A percentile compares a stretch with the other conserved stretches of the same genome.
These are phyloP conservation scores for Phalaenopsis aphrodite DNA, from an alignment of 106 monocot species.

Conservation along the genomic window DNA sequence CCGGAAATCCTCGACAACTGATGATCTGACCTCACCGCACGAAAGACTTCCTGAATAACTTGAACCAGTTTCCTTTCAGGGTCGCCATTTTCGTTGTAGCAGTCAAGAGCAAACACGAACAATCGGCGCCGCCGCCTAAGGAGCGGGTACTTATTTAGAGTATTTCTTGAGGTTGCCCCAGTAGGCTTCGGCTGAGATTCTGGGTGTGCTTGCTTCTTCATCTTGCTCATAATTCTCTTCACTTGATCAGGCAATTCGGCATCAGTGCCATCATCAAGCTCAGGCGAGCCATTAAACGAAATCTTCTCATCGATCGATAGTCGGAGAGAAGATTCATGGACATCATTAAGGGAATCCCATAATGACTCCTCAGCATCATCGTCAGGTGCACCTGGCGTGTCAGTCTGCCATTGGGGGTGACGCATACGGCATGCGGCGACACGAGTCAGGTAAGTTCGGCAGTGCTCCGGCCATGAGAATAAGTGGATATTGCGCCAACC, in stretches of 20 bases:
- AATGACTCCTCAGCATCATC: slow-evolving; percentile 51
- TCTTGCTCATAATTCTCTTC: slow-evolving; percentile 58
- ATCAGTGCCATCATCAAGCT: slow-evolving; percentile 21
- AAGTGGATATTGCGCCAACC: slow-evolving; percentile 88
- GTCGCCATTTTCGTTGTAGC: slow-evolving; percentile 51
- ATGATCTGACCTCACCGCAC: slow-evolving; percentile 58
- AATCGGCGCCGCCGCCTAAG: slow-evolving; percentile 63
- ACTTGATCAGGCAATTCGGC: slow-evolving; percentile 68
- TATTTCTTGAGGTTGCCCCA: slow-evolving; percentile 6
- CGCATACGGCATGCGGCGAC: slow-evolving; percentile 85
- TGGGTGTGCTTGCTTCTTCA: slow-evolving; percentile 32
- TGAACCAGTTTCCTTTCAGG: slow-evolving; percentile 69
- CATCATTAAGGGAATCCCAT: slow-evolving; percentile 71
- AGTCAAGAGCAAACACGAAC: slow-evolving; percentile 79
- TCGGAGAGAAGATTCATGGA: slow-evolving; percentile 77
- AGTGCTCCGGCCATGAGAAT: slow-evolving; percentile 97
- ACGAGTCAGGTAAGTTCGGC: slow-evolving; percentile 80
- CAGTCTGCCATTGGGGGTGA: slow-evolving; percentile 85
- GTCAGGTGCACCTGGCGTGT: slow-evolving; percentile 57
- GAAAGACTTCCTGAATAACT: slow-evolving; percentile 67
- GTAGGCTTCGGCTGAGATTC: slow-evolving; percentile 14
- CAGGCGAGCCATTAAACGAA: slow-evolving; percentile 31
- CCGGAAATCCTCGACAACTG: slow-evolving; percentile 89
- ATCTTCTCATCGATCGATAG: slow-evolving; percentile 63
- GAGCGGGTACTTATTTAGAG: slow-evolving; percentile 55